Evolutionary conservation across 2,329 filamentous ascomycete genomes (phyloP), one percentile per base, ranked within the genome.

Genomic region (Fusarium mangiferae): DNA sequence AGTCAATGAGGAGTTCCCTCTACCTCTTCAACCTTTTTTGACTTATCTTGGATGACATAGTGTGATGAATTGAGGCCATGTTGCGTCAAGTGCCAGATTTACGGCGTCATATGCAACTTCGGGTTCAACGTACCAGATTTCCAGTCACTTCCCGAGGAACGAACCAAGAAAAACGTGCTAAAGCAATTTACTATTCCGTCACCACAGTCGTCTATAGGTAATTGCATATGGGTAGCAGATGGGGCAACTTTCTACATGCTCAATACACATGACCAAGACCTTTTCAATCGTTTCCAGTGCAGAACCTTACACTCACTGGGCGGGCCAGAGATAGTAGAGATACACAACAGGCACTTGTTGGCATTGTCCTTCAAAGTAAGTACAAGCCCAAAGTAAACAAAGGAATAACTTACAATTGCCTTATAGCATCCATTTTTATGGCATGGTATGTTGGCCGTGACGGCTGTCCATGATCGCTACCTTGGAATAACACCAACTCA

Each of bases 321-420:
- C n/a, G 9, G 49, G 17, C 0, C 12, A 3, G 33, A 38, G 33
- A 28, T 9, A 4, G 49, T 26, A 17, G 49, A 38, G n/a, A 17
- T 7, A 52, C 5, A 38, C 24, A 26, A 22, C 3, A 17, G 18
- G 2, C 24, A 9, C 3, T 12, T 54, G 9, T 3, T 54, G 17
- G 49, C 15, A 18, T 3, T 54, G 6, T 54, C 49, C 15, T 38
- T 54, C 4, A 4, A 36, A 12, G 49, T 54, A 12, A 26, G 49
- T 28, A 20, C 5, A 22, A 15, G 0, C 12, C 18, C 3, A 6
- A 2, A 24, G 11, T 20, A 17, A 10, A 11, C 3, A 13, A 15
- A 24, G 0, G 0, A 24, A 2, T 3, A 35, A 10, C 33, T 54
- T 22, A 54, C 3, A 15, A 5, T 17, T 26, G 0, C 3, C 9